Base-by-base conservation (phyloP, 1,284 basidiomycete species). In the Dichomitus squalens region DNA sequence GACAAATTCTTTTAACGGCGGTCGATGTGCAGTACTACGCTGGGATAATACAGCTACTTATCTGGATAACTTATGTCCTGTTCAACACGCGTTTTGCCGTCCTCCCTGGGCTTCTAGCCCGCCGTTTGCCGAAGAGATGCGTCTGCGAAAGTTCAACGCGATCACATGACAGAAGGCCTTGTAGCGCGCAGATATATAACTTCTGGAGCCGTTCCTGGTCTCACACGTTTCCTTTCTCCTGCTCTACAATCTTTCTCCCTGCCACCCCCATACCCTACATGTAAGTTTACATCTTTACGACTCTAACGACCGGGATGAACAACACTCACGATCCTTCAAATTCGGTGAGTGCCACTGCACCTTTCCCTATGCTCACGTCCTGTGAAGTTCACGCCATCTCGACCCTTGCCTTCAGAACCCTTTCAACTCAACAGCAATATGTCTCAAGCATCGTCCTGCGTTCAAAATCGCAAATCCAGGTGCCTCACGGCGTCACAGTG, bases 1-100 rank as follows among this genome's bases (percentile, higher is more conserved):
- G 69, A 72, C 36, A 58, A 52, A n/a, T 66, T 64, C 35, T 53
- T 70, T 40, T 71, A 56, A 60, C 12, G 16, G 29, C 23, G 4
- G 23, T 44, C 14, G 27, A 44, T n/a, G n/a, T 25, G 41, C 8
- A n/a, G 16, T 29, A 25, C 41, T n/a, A 44, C n/a, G 25, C n/a
- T 25, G 41, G 8, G 25, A 29, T 44, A n/a, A 25, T 23, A 23
- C 21, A 16, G 9, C 41, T 16, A 16, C 23, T 7, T n/a, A 43
- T 14, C 23, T 43, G 7, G 38, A 3, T 23, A 9, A 23, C 21
- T 12, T 16, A 8, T 43, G 4, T 21, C 25, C 25, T n/a, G n/a
- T n/a, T n/a, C n/a, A n/a, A n/a, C n/a, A n/a, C n/a, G n/a, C n/a
- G n/a, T n/a, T n/a, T n/a, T n/a, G n/a, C n/a, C n/a, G n/a, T n/a